Percentiles rank a stretch among this genome's conserved stretches.
Conservation (phyloP, 2,329 filamentous ascomycete species). For the Leptographium galeiforme region DNA sequence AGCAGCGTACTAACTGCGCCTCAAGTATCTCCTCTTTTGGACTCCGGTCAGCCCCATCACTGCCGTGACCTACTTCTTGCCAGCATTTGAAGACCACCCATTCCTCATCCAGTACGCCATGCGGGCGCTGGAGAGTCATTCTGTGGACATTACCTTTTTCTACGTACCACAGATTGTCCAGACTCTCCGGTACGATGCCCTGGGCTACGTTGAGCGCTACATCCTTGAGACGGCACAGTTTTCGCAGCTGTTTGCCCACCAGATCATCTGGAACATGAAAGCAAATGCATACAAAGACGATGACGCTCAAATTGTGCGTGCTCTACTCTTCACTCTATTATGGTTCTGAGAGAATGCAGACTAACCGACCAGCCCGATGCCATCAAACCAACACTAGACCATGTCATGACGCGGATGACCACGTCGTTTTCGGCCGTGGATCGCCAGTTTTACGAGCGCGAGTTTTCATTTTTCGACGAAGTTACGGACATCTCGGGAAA, state of each 20-base stretch:
- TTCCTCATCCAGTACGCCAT: slow-evolving; percentile 95
- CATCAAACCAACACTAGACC: slow-evolving; percentile 86
- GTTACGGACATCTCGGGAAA: slow-evolving; percentile 94
- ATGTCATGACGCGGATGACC: slow-evolving; percentile 75
- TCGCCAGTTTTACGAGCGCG: slow-evolving; percentile 76
- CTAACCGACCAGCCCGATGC: slow-evolving; percentile 53
- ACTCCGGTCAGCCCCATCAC: slow-evolving; percentile 83
- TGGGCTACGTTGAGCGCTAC: slow-evolving; percentile 92
- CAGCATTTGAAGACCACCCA: slow-evolving; percentile 79
- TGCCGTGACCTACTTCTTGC: slow-evolving; percentile 84
- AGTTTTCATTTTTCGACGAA: slow-evolving; percentile 97
- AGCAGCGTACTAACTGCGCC: slow-evolving; percentile 15
- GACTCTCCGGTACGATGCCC: slow-evolving; percentile 76
- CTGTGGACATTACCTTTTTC: slow-evolving; percentile 96
- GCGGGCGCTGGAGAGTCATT: slow-evolving; percentile 83
- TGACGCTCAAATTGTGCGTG: slow-evolving; percentile 63
- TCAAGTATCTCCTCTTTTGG: slow-evolving; percentile 82
- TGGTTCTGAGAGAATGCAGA: background rate
- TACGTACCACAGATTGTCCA: slow-evolving; percentile 98
- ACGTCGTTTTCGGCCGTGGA: slow-evolving; percentile 69
- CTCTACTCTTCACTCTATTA: background rate
- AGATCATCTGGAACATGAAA: slow-evolving; percentile 99
- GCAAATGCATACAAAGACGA: slow-evolving; percentile 98
- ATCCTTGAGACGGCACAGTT: slow-evolving; percentile 95
- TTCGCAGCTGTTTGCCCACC: slow-evolving; percentile 96